phyloP scores from a whole-genome alignment of 176 grass and related monocot species.

The Coix lacrymajobi region DNA sequence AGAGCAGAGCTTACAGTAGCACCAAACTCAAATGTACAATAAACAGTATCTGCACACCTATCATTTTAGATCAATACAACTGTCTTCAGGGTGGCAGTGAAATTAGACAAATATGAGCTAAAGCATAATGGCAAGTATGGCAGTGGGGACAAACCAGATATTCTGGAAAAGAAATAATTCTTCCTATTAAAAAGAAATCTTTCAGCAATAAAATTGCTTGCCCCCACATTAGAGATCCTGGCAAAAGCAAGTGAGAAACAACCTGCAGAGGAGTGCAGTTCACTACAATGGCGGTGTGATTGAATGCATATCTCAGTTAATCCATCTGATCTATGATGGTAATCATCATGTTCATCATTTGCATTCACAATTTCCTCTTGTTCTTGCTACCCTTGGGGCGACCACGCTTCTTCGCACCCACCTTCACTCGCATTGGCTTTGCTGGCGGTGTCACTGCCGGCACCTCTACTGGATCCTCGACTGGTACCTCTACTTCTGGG shows the following conservation, averaged over 20 bases:
- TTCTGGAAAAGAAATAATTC: neutral
- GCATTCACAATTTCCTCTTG: constrained; percentile 38
- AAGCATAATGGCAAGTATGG: constrained; percentile 17
- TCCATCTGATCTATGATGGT: neutral
- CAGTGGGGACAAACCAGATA: neutral
- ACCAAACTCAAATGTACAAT: constrained; percentile 6
- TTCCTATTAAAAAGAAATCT: neutral
- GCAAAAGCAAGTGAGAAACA: constrained; percentile 5
- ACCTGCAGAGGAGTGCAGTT: neutral
- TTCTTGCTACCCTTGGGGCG: constrained; percentile 60
- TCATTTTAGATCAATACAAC: neutral
- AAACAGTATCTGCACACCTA: neutral
- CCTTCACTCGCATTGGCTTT: constrained; percentile 33
- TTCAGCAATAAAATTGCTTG: neutral
- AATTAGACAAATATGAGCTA: constrained; percentile 26
- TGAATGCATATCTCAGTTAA: neutral
- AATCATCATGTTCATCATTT: neutral
- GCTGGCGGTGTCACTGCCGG: neutral
- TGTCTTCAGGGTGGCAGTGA: neutral
- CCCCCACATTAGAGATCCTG: neutral
- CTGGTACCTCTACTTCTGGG: neutral
- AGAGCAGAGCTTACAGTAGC: constrained; percentile 11
- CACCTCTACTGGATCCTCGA: neutral
- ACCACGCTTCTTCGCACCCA: constrained; percentile 49
- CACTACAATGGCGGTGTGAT: neutral